Evolutionary conservation across 1,284 basidiomycete species (phyloP), one percentile per base, ranked within the genome.

Genomic region (Gymnopus androsaceus): DNA sequence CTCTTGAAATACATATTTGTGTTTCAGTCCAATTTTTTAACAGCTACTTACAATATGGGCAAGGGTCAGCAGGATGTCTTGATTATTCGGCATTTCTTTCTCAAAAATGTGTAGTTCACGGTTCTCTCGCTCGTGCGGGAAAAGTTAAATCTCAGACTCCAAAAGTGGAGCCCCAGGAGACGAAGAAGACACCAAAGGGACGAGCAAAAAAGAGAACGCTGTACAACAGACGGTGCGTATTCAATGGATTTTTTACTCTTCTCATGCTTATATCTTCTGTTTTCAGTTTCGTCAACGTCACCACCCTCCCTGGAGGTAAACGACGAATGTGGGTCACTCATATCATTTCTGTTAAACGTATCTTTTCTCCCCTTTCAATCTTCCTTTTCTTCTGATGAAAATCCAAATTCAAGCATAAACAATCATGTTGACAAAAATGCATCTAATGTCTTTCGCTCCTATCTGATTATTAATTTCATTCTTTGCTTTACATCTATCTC

Each of bases 121-220:
- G 96, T 78, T 98, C 95, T 74, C 94, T 98, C 81, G 95, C 95
- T 78, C 95, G 96, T 87, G 95, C 95, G 77, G 95, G 95, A 79
- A 98, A 98, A 88, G 95, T 98, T 86, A 97, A 94, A 83, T 93
- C 91, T 69, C 94, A 97, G 80, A 90, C 88, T 71, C 95, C 95
- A 69, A 96, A 96, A 80, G 95, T 96, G 73, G 95, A 96, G 73
- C 87, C 90, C 77, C 93, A 96, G 81, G 95, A 97, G 83, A 97
- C 96, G 89, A 94, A 95, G 86, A 96, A 96, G 88, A 83, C 79
- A 42, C 92, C 93, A 61, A 95, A 92, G 81, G 95, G 95, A 67
- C 92, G 95, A 72, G 95, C 95, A 63, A 94, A 96, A 88, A 97
- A 97, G 87, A 85, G 95, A 66, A 82, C 94, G 60, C 79, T 96